These are phyloP conservation scores for Fusarium anthophilum DNA, from an alignment of 2,329 filamentous ascomycete species.

Conservation along the genomic window DNA sequence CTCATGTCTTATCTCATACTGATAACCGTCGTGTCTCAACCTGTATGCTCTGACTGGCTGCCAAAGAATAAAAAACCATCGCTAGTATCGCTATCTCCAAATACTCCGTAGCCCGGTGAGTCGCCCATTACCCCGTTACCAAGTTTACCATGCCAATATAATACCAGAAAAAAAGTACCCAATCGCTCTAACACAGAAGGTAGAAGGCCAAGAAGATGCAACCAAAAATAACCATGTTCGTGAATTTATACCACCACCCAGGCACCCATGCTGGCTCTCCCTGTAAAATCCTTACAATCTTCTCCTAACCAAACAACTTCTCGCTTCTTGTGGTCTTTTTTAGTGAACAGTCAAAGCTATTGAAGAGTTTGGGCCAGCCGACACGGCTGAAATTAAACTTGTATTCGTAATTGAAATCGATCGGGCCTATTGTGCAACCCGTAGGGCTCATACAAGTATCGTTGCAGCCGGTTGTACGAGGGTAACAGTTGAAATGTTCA, in stretches of 20 bases:
- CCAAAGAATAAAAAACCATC: not conserved
- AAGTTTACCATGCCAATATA: not conserved
- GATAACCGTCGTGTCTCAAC: not conserved
- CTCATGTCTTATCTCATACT: not conserved
- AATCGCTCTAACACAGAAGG: not conserved
- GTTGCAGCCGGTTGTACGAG: conserved; percentile 53
- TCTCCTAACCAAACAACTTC: not conserved
- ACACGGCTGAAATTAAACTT: conserved; percentile 59
- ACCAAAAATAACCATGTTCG: not conserved
- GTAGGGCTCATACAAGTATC: conserved; percentile 59
- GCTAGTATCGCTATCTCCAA: not conserved
- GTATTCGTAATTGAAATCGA: conserved; percentile 56
- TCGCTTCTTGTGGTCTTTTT: conserved; percentile 16
- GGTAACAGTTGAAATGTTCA: conserved; percentile 59
- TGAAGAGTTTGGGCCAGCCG: conserved; percentile 54
- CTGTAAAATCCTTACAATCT: not conserved
- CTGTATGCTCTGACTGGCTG: not conserved
- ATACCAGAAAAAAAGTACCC: not conserved
- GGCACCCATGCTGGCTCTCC: not conserved
- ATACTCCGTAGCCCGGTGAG: not conserved
- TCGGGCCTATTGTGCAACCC: conserved; percentile 61
- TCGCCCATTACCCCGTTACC: conserved; percentile 3
- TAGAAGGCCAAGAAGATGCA: not conserved
- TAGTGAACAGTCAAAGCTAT: conserved; percentile 48
- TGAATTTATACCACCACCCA: not conserved